phyloP scores from a whole-genome alignment of 1,284 basidiomycete genomes.

The Microbotryum saponariae region DNA sequence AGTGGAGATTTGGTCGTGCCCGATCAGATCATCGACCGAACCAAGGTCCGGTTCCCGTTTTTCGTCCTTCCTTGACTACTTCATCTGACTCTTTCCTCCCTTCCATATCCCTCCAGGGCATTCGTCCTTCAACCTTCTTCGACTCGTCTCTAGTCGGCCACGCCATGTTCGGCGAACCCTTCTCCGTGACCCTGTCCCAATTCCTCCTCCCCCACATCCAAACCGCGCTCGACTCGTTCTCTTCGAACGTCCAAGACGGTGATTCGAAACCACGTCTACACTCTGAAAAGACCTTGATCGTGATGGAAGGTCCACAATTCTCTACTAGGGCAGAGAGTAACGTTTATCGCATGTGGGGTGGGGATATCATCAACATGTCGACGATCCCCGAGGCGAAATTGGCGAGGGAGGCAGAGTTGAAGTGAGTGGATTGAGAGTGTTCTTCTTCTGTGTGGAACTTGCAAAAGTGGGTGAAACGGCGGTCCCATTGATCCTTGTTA shows the following conservation, averaged over 20 bases:
- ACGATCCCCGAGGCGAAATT: slow-evolving; percentile 92
- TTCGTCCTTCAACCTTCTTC: slow-evolving; percentile 69
- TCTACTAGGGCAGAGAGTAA: slow-evolving; percentile 85
- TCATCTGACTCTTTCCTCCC: neutral
- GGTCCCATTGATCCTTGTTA: slow-evolving; percentile 1
- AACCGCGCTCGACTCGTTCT: slow-evolving; percentile 53
- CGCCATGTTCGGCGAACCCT: slow-evolving; percentile 77
- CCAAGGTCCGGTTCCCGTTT: slow-evolving; percentile 47
- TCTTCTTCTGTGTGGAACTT: too few species aligned
- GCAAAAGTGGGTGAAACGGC: neutral
- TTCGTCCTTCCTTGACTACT: neutral
- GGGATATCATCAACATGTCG: slow-evolving; percentile 81
- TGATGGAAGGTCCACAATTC: slow-evolving; percentile 84
- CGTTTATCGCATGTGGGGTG: slow-evolving; percentile 91
- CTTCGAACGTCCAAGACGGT: slow-evolving; percentile 48
- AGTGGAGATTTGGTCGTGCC: slow-evolving; percentile 75
- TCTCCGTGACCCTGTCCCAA: slow-evolving; percentile 50
- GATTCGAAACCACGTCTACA: slow-evolving; percentile 50
- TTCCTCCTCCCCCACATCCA: slow-evolving; percentile 64
- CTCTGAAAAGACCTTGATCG: slow-evolving; percentile 75
- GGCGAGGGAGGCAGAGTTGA: slow-evolving; percentile 86
- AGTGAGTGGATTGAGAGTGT: slow-evolving; percentile 48
- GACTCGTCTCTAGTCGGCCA: slow-evolving; percentile 80
- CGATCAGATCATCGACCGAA: slow-evolving; percentile 90
- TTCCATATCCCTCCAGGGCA: slow-evolving; percentile 11